Conservation (phyloP, 2,329 filamentous ascomycete species). For the Nigrospora sphaerica region DNA sequence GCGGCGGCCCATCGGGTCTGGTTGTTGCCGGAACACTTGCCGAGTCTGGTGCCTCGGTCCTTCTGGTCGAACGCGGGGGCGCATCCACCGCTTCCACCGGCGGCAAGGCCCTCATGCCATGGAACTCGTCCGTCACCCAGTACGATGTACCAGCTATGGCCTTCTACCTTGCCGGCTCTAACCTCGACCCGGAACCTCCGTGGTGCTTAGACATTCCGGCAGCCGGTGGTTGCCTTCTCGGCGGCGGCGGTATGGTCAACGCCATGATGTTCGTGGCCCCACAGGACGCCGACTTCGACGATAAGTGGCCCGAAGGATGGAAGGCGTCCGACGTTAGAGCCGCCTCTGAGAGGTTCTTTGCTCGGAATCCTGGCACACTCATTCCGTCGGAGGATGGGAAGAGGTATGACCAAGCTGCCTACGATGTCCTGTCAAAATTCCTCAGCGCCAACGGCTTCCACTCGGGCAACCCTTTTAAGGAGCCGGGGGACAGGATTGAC, state of each 20-base stretch:
- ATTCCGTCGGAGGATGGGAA: conserved; percentile 57
- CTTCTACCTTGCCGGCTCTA: conserved; percentile 38
- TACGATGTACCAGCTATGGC: conserved; percentile 67
- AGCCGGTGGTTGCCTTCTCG: conserved; percentile 66
- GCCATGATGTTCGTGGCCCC: conserved; percentile 59
- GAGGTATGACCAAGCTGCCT: conserved; percentile 59
- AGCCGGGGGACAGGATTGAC: conserved; percentile 55
- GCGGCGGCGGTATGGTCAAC: conserved; percentile 61
- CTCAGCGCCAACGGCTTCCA: conserved; percentile 55
- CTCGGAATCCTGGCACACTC: conserved; percentile 60
- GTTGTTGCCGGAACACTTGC: conserved; percentile 54
- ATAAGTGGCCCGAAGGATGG: conserved; percentile 66
- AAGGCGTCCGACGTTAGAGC: conserved; percentile 52
- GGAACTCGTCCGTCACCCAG: conserved; percentile 53
- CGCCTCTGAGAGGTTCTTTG: conserved; percentile 54
- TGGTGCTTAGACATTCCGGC: conserved; percentile 59
- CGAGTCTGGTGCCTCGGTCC: conserved; percentile 56
- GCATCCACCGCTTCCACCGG: conserved; percentile 57
- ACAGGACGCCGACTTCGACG: conserved; percentile 56
- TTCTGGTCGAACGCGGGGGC: conserved; percentile 55
- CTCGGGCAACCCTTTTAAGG: conserved; percentile 51
- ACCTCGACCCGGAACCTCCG: conserved; percentile 28
- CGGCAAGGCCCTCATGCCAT: conserved; percentile 48
- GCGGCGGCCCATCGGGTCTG: conserved; percentile 53
- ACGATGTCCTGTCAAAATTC: conserved; percentile 51